Conservation (phyloP, 768 basidiomycete genomes). For the Lentinus brumalis region DNA sequence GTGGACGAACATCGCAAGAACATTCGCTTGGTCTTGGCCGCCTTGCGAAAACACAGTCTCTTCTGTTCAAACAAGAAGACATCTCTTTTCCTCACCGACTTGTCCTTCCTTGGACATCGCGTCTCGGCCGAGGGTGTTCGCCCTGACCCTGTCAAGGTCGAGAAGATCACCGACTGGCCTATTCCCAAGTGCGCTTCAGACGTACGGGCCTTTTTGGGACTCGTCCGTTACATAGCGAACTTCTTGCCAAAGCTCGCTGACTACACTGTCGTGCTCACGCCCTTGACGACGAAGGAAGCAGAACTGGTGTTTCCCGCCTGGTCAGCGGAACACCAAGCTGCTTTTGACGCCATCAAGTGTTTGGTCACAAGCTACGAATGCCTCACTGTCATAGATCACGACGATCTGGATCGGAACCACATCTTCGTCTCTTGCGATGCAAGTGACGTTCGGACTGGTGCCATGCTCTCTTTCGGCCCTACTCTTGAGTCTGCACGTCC, state of each 20-base stretch:
- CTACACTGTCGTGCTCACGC: constrained; percentile 22
- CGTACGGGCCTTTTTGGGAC: constrained; percentile 21
- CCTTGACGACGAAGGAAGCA: constrained; percentile 28
- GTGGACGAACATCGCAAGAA: constrained; percentile 30
- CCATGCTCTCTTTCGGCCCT: constrained; percentile 33
- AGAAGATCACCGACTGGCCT: constrained; percentile 35
- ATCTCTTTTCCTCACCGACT: constrained; percentile 26
- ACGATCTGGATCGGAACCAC: constrained; percentile 28
- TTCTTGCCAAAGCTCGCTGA: constrained; percentile 24
- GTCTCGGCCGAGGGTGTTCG: constrained; percentile 34
- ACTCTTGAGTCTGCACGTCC: constrained; percentile 36
- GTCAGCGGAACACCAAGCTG: constrained; percentile 31
- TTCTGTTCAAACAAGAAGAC: constrained; percentile 34
- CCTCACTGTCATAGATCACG: constrained; percentile 36
- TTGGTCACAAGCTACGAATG: constrained; percentile 29
- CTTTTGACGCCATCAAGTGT: constrained; percentile 40
- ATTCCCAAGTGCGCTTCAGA: constrained; percentile 24
- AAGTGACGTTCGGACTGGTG: constrained; percentile 32
- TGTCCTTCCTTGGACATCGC: constrained; percentile 37
- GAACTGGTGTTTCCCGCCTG: constrained; percentile 28
- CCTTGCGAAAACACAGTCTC: constrained; percentile 22
- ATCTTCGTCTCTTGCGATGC: constrained; percentile 41
- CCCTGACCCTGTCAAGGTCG: constrained; percentile 31
- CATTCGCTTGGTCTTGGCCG: constrained; percentile 21
- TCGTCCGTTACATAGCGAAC: constrained; percentile 23